A percentile compares a stretch with the other conserved stretches of the same genome.
Conservation (phyloP, 805 yeast genomes). For the Ogataea trehaloabstinens region DNA sequence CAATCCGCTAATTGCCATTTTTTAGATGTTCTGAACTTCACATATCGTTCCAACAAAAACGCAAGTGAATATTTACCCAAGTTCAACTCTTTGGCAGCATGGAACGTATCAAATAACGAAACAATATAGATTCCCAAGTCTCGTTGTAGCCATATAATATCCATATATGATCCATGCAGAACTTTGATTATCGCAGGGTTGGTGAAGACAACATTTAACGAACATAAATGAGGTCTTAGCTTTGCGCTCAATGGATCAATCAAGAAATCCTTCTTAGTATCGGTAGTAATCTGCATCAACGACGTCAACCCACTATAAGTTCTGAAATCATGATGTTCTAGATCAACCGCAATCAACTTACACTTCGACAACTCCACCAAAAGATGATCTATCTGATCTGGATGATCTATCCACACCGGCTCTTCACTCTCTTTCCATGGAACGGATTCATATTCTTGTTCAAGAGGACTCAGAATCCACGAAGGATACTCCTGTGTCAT, state of each 20-base stretch:
- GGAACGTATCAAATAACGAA: slow-evolving; percentile 86
- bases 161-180: slow-evolving; percentile 96
- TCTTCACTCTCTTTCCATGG: slow-evolving; percentile 58
- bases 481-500: slow-evolving; percentile 66
- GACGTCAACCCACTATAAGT: slow-evolving; percentile 89
- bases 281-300: slow-evolving; percentile 86
- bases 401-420: slow-evolving; percentile 71
- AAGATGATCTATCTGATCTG: slow-evolving; percentile 52
- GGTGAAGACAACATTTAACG: slow-evolving; percentile 72
- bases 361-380: slow-evolving; percentile 47
- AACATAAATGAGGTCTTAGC: slow-evolving; percentile 66
- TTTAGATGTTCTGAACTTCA: slow-evolving; percentile 83
- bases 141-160: slow-evolving; percentile 93
- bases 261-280: slow-evolving; percentile 63
- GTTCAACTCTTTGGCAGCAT: slow-evolving; percentile 79
- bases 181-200: slow-evolving; percentile 82
- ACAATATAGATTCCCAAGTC: slow-evolving; percentile 92
- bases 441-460: slow-evolving; percentile 45
- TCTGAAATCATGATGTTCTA: slow-evolving; percentile 93
- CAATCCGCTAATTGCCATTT: slow-evolving; percentile 96
- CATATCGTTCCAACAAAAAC: slow-evolving; percentile 73
- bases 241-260: slow-evolving; percentile 70
- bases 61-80: slow-evolving; percentile 84
- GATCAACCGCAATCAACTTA: slow-evolving; percentile 82
- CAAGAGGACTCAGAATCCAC: slow-evolving; percentile 41